Evolutionary conservation across 306 rosid genomes (phyloP).

Genomic region (Dicorynia guianensis): DNA sequence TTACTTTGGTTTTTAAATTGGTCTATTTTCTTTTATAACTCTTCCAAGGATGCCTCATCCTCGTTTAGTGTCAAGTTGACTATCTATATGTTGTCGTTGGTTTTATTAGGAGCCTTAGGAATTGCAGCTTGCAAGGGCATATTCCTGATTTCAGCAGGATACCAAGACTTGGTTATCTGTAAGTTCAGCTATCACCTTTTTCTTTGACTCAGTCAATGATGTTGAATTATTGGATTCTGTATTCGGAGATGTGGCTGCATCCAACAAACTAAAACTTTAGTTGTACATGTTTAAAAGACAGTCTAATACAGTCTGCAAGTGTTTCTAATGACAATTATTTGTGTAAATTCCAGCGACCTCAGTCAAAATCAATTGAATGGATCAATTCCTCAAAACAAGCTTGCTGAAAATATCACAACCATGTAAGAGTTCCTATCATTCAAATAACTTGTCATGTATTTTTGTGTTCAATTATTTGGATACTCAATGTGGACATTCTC

Average conservation of each 20-base stretch:
- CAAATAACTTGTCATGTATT: constrained; percentile 21
- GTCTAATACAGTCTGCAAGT: constrained; percentile 12
- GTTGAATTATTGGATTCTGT: constrained; percentile 9
- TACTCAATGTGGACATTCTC: constrained; percentile 8
- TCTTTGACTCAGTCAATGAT: not conserved
- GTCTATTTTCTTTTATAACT: not conserved
- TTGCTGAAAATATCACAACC: constrained; percentile 73
- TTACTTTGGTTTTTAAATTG: constrained; percentile 8
- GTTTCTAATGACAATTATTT: constrained; percentile 42
- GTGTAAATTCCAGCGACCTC: constrained; percentile 74
- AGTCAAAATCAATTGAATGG: constrained; percentile 77
- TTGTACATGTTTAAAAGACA: constrained; percentile 11
- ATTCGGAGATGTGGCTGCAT: constrained; percentile 22
- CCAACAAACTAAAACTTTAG: constrained; percentile 19
- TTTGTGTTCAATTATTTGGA: constrained; percentile 30
- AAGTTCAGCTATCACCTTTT: constrained; percentile 49
- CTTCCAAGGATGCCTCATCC: not conserved
- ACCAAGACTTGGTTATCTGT: constrained; percentile 67
- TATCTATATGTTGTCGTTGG: constrained; percentile 39
- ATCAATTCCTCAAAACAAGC: constrained; percentile 65
- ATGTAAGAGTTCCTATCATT: constrained; percentile 70
- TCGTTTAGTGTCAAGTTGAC: constrained; percentile 7
- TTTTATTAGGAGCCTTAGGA: constrained; percentile 81
- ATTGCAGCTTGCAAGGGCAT: constrained; percentile 84
- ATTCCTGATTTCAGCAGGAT: constrained; percentile 82